Base-by-base conservation (phyloP, 2,329 filamentous ascomycete genomes). In the Colletotrichum siamense region DNA sequence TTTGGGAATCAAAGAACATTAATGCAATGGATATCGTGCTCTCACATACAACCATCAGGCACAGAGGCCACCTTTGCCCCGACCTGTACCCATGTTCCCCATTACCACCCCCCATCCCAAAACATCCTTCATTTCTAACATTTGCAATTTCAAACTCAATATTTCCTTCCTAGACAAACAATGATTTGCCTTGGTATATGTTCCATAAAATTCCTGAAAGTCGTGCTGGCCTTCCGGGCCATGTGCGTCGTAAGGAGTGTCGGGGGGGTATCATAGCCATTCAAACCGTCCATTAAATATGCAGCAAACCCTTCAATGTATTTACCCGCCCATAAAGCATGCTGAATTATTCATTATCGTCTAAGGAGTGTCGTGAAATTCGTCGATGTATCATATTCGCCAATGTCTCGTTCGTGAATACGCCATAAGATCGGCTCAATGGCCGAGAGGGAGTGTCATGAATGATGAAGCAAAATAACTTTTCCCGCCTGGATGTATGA, bases 351-450 rank as follows among this genome's bases (percentile, higher is more conserved):
- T 69, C 61, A 57, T 76, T 55, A 66, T 22, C 18, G 2, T 44
- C 12, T 7, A 77, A 67, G 24, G 69, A 77, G 66, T 77, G 76
- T 77, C 69, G 74, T 77, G 74, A 77, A 74, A 15, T 18, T 8
- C 12, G 69, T 71, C 24, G 34, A 64, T 22, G 28, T 64, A 69
- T 28, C 26, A 34, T 36, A 24, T 10, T 30, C 44, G 64, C 12
- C 26, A 6, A 36, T n/a, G 6, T 34, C 12, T 26, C 15, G 13
- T 30, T 62, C 30, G 15, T 65, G 49, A 52, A 71, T 22, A 62
- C 63, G 30, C 63, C 63, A 15, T 9, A 59, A 22, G 16, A 15
- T 36, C 13, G 36, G 34, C 36, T 22, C 24, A 15, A 9, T 5
- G 44, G 44, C n/a, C 44, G 26, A 5, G 9, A 66, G 39, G 30